A percentile compares a stretch with the other conserved stretches of the same genome.
These are phyloP conservation scores for Hygrocybe punicea DNA, from an alignment of 768 basidiomycete genomes.

Conservation along the genomic window DNA sequence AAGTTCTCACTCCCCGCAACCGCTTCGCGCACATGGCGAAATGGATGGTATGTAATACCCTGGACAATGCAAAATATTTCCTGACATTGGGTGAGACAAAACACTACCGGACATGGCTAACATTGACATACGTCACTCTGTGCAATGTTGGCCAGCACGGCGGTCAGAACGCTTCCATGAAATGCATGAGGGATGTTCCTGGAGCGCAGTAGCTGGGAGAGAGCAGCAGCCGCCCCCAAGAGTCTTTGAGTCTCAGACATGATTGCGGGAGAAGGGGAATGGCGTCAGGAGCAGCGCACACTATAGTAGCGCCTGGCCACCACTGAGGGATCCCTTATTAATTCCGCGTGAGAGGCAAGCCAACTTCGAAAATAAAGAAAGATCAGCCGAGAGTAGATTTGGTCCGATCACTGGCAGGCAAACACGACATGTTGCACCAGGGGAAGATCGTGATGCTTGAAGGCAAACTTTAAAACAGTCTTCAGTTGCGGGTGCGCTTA, in stretches of 20 bases:
- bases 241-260: conserved; percentile 76
- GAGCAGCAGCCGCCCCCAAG: conserved; percentile 71
- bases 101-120: neutral
- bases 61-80: conserved; percentile 86
- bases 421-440: too few relatives aligned
- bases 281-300: conserved; percentile 50
- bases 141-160: conserved; percentile 61
- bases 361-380: conserved; percentile 44
- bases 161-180: conserved; percentile 69
- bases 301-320: conserved; percentile 41
- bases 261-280: conserved; percentile 25
- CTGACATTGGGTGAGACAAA: conserved; percentile 37
- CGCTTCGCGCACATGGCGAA: conserved; percentile 77
- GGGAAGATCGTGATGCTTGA: neutral
- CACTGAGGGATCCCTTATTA: conserved; percentile 26
- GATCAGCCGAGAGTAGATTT: conserved; percentile 44
- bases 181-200: conserved; percentile 74
- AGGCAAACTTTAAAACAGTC: neutral
- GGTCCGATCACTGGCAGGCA: neutral
- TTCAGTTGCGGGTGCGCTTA: neutral
- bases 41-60: conserved; percentile 68
- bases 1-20: conserved; percentile 61
- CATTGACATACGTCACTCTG: conserved; percentile 58
- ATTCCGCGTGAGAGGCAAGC: conserved; percentile 43
- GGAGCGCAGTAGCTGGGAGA: conserved; percentile 60